Base-by-base conservation (phyloP, 2,329 filamentous ascomycete genomes). In the Botrytis paeoniae region DNA sequence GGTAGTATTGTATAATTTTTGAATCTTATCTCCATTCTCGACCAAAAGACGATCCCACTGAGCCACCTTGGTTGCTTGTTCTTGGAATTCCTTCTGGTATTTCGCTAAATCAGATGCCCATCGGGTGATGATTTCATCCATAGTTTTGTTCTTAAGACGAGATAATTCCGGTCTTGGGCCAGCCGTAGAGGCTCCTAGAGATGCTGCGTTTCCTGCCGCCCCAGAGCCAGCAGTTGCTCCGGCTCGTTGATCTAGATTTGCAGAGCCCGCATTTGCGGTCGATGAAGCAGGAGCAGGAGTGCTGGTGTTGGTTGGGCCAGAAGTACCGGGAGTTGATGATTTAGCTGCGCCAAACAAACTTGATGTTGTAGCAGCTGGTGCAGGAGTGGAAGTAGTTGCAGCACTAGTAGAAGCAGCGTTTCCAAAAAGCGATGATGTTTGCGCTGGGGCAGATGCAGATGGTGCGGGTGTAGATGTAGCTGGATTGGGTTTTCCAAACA, bases 61-160 rank as follows among this genome's bases (percentile, higher is more conserved):
- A 32, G 94, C 92, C 22, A 98, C 93, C 76, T 94, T 92, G 75
- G 91, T 88, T 7, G 97, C 95, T 82, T 98, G 94, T 48, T 92
- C 88, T 81, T 97, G 94, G 85, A 98, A 99, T 74, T 97, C 94
- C 82, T 97, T 97, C 80, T 98, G 95, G 80, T 99, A 98, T 80
- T 97, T 97, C 70, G 94, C 92, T 68, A 99, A 86, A 80, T 98
- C 96, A 0, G 94, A 94, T 2, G 96, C 96, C 96, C 96, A 99
- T 45, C 94, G 91, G 6, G 94, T 98, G 77, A 99, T 94, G 76
- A 99, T 98, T 81, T 99, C 96, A 80, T 99, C 96, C 93, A 99
- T 98, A 0, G 95, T 97, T 85, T 97, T 98, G 83, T 98, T 97
- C 86, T 97, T 97, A 54, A 99, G 86, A 41, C 96, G 92, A 6